Evolutionary conservation across 495 filamentous ascomycete species (phyloP).

Genomic region (Tuber calosporum): DNA sequence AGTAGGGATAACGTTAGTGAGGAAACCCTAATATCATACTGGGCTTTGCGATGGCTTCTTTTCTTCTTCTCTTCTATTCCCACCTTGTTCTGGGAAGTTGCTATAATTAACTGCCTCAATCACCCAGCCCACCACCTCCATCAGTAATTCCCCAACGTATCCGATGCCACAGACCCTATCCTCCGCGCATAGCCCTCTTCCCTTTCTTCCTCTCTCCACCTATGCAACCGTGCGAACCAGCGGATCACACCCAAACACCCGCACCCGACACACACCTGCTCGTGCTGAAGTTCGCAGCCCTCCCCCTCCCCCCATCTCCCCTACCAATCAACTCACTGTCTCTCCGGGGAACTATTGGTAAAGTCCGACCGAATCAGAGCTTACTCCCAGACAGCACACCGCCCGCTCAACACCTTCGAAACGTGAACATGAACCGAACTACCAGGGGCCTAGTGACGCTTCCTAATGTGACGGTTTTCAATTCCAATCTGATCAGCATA

Average conservation of each 20-base stretch:
- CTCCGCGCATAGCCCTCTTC: not conserved
- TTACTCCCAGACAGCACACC: not conserved
- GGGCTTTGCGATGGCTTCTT: not conserved
- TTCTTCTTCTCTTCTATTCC: not conserved
- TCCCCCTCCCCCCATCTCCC: not conserved
- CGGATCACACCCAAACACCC: not conserved
- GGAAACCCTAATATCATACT: not conserved
- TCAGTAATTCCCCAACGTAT: not conserved
- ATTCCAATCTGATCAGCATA: not conserved
- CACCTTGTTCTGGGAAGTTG: too few relatives aligned
- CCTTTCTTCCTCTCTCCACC: not conserved
- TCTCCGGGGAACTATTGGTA: not conserved
- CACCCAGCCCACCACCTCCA: not conserved
- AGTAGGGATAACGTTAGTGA: not conserved
- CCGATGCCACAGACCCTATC: not conserved
- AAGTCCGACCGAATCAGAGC: not conserved
- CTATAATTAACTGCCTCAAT: not conserved
- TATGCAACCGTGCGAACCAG: not conserved
- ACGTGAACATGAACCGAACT: not conserved
- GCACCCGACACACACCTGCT: not conserved
- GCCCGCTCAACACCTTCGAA: not conserved
- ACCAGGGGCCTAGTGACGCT: not conserved
- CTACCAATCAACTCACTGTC: not conserved
- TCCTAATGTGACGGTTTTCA: not conserved
- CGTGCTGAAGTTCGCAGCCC: not conserved